Percentiles rank a stretch among this genome's conserved stretches.
phyloP scores from a whole-genome alignment of 2,329 filamentous ascomycete genomes.

The Apiospora saccharicola region DNA sequence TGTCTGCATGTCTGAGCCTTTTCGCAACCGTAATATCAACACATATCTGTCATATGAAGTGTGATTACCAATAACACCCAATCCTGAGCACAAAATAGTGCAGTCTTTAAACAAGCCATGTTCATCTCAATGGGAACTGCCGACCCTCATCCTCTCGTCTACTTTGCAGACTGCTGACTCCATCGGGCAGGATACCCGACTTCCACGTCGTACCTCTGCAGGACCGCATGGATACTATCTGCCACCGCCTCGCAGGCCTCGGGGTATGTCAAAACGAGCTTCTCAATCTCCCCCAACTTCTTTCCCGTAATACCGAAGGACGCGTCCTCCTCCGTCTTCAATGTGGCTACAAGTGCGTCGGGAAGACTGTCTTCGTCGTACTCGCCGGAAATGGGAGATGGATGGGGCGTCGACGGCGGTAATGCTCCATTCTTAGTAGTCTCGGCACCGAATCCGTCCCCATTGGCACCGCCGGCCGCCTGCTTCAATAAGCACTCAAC shows the following conservation, averaged over 20 bases:
- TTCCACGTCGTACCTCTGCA: neutral
- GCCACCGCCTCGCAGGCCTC: neutral
- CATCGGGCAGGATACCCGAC: neutral
- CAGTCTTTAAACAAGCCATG: too few relatives aligned
- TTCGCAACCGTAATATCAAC: too few relatives aligned
- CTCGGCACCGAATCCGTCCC: too few relatives aligned
- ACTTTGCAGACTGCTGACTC: neutral
- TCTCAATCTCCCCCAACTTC: neutral
- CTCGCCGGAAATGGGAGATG: too few relatives aligned
- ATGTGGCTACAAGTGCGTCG: neutral
- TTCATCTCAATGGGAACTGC: neutral
- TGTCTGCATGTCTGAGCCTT: too few relatives aligned
- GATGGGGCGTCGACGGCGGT: too few relatives aligned
- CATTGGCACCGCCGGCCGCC: neutral
- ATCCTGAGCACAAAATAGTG: neutral
- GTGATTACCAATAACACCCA: too few relatives aligned
- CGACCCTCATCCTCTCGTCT: neutral
- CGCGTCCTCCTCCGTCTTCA: constrained; percentile 28
- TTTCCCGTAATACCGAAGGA: neutral
- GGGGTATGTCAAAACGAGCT: neutral
- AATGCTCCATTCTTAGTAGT: too few relatives aligned
- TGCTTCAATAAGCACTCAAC: neutral
- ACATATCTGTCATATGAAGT: too few relatives aligned
- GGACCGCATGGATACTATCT: neutral
- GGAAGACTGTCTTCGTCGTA: neutral